Percentiles rank a stretch among this genome's conserved stretches.
phyloP scores from a whole-genome alignment of 225 moss, liverwort and hornwort species.

The Takakia lepidozioides region DNA sequence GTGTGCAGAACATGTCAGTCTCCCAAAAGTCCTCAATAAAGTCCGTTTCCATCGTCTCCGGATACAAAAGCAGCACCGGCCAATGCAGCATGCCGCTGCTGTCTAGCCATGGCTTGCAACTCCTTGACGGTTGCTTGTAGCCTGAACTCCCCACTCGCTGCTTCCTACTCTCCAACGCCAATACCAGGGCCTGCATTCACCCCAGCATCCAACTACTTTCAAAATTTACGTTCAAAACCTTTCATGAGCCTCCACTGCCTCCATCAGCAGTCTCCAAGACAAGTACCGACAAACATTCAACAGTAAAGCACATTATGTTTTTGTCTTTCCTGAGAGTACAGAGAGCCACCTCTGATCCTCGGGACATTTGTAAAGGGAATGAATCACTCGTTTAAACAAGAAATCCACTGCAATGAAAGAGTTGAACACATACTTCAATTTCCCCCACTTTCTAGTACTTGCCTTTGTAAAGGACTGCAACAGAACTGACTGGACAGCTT shows the following conservation, averaged over 20 bases:
- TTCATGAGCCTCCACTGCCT: not conserved
- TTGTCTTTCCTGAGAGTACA: no score
- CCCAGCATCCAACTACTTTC: not conserved
- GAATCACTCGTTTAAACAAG: no score
- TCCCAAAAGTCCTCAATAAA: constrained; percentile 95
- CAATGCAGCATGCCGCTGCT: constrained; percentile 74
- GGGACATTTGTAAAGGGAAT: no score
- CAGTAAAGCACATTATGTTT: no score
- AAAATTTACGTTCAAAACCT: not conserved
- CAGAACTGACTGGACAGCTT: no score
- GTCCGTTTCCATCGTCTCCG: constrained; percentile 80
- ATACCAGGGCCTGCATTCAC: constrained; percentile 35
- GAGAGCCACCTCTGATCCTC: no score
- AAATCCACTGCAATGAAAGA: no score
- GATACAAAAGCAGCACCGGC: constrained; percentile 82
- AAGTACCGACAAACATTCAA: no score
- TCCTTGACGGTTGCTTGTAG: constrained; percentile 57
- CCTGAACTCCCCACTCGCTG: constrained; percentile 58
- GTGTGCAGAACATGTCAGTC: constrained; percentile 80
- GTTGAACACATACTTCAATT: no score
- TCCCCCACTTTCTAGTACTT: no score
- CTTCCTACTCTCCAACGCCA: constrained; percentile 52
- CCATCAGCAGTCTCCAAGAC: no score
- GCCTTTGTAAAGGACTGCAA: no score
- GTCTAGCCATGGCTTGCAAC: constrained; percentile 74